Conservation (phyloP, 306 rosid genomes). For the Gastrolobium bilobum region DNA sequence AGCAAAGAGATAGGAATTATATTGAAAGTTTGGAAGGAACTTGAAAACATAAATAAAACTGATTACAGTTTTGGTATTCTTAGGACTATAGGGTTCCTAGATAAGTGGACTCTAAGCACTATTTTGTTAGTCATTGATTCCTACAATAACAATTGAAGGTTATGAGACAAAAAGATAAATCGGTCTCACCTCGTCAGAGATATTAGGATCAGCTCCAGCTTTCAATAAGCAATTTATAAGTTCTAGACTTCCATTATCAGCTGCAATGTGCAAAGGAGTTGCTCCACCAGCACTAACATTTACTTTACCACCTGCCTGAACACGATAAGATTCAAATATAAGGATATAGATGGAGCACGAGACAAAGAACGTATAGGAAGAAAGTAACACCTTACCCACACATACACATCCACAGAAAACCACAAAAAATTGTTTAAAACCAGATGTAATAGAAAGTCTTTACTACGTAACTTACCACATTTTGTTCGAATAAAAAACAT, state of each 20-base stretch:
- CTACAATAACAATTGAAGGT: not conserved
- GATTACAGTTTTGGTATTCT: not conserved
- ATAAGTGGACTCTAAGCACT: constrained; percentile 1
- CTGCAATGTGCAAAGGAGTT: constrained; percentile 90
- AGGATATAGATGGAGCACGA: constrained; percentile 24
- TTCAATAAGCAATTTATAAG: constrained; percentile 72
- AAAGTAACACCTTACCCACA: constrained; percentile 31
- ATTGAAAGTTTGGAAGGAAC: constrained; percentile 38
- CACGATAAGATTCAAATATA: constrained; percentile 44
- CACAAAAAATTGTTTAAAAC: not conserved
- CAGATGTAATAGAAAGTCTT: constrained; percentile 1
- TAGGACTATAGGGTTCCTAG: constrained; percentile 18
- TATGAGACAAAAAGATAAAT: constrained; percentile 24
- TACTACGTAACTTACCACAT: not conserved
- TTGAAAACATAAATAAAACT: constrained; percentile 27
- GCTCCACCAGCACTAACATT: constrained; percentile 95
- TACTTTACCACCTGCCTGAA: constrained; percentile 89
- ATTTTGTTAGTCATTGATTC: constrained; percentile 1
- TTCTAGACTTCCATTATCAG: constrained; percentile 77
- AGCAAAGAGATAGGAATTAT: constrained; percentile 24
- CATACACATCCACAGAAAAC: constrained; percentile 20
- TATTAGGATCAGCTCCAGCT: constrained; percentile 92
- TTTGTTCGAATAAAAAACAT: not conserved
- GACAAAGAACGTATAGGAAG: constrained; percentile 16
- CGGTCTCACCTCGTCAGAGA: constrained; percentile 75